Base-by-base conservation (phyloP, 768 basidiomycete species). In the Lactarius quietus region DNA sequence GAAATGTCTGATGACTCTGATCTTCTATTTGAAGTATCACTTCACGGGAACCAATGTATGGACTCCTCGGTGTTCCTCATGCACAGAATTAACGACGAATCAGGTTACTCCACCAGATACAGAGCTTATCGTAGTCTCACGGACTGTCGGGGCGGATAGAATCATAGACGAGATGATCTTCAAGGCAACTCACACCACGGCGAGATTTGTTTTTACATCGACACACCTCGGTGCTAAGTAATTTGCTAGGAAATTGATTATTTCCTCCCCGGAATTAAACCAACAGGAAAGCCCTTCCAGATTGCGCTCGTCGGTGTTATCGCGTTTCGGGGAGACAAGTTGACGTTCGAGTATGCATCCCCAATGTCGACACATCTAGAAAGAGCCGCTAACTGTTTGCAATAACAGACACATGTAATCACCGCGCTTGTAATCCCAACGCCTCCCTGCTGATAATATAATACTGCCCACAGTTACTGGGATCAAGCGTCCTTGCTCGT, bases 161-260 rank as follows among this genome's bases (percentile, higher is more conserved):
- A 74, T 82, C 51, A 76, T 81, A 23, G 80, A 82, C 65, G 83
- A 81, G 71, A 79, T 81, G 76, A 78, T 82, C 45, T 79, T 80
- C 70, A 76, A 78, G 65, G 78, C 76, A 67, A 75, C 73, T 8
- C 78, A 79, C 63, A 79, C 78, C 4, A 76, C 73, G 55, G 78
- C 78, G 64, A 33, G 74, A 57, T 10, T 17, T 23, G 26, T 33
- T 20, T 20, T 36, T 1, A 38, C 23, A 26, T 55, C 29, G 56
- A 48, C 52, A 14, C 26, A 17, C 29, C 6, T 35, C 33, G 48
- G 18, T 35, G 14, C 18, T 43, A 41, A 28, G 28, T 18, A 18
- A 48, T 20, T 17, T 31, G 26, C 1, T 64, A 51, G 79, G 80
- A 80, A 69, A 78, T 79, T 35, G 78, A 80, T 60, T 79, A 78